Conservation (phyloP, 208 protist genomes). For the Leishmania arabica region DNA sequence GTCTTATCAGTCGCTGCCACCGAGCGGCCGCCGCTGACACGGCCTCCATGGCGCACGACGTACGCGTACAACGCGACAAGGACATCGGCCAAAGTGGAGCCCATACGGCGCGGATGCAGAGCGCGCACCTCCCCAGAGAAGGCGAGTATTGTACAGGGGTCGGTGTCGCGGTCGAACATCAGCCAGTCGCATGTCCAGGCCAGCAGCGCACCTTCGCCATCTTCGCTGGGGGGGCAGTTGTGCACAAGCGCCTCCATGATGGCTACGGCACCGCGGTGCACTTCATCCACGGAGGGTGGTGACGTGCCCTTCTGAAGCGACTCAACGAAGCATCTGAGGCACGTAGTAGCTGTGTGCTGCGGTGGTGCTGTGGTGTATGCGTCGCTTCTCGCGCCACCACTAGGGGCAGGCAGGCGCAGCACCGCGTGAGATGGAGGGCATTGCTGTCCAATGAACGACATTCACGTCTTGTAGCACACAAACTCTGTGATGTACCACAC, state of each 20-base stretch:
- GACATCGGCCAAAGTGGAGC: conserved; percentile 14
- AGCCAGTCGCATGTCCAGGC: not conserved
- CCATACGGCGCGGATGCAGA: not conserved
- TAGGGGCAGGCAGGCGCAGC: not conserved
- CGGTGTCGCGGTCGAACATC: not conserved
- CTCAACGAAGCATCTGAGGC: conserved; percentile 13
- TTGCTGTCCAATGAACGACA: not conserved
- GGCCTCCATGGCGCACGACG: not conserved
- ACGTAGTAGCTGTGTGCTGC: not conserved
- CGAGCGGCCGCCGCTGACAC: not conserved
- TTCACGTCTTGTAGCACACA: not conserved
- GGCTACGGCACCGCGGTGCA: conserved; percentile 3
- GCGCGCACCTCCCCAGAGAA: not conserved
- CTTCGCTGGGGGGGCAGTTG: conserved; percentile 1
- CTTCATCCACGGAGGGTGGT: not conserved
- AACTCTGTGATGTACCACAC: not conserved
- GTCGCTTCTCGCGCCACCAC: not conserved
- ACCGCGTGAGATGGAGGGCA: conserved; percentile 6
- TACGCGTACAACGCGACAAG: conserved; percentile 14
- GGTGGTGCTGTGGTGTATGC: not conserved
- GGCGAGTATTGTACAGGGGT: not conserved
- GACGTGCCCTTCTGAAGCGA: not conserved
- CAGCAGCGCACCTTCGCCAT: not conserved
- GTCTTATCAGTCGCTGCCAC: not conserved
- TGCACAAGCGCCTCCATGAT: conserved; percentile 13